Percentiles rank a stretch among this genome's conserved stretches.
Evolutionary conservation across 2,329 filamentous ascomycete species (phyloP).

Genomic region (Fusarium tricinctum): DNA sequence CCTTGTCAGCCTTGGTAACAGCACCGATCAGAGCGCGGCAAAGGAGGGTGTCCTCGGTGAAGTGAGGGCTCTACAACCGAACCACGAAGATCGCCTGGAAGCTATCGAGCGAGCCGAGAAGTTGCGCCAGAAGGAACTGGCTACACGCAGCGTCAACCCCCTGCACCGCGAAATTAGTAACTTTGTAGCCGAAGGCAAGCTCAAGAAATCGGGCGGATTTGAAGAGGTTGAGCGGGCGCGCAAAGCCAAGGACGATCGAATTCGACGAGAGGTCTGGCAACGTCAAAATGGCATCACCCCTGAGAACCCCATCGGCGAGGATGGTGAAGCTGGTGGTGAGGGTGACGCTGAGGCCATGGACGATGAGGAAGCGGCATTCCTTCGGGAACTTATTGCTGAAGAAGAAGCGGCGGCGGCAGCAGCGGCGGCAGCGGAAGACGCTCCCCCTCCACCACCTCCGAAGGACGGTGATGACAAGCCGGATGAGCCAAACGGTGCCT

Average conservation of each 20-base stretch:
- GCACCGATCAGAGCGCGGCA: conserved; percentile 79
- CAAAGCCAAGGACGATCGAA: conserved; percentile 87
- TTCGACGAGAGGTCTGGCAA: conserved; percentile 83
- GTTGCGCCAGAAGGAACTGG: conserved; percentile 88
- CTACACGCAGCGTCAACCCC: conserved; percentile 78
- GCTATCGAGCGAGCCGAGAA: conserved; percentile 98
- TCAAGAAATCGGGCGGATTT: conserved; percentile 96
- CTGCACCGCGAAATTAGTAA: conserved; percentile 86
- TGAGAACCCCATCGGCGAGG: conserved; percentile 60
- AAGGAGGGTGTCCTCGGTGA: conserved; percentile 94
- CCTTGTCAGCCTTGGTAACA: conserved; percentile 66
- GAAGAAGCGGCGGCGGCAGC: conserved; percentile 9
- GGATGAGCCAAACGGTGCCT: conserved; percentile 42
- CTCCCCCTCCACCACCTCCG: conserved; percentile 27
- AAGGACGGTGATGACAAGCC: conserved; percentile 42
- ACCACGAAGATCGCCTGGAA: conserved; percentile 92
- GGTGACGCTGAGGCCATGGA: conserved; percentile 37
- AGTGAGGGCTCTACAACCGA: conserved; percentile 91
- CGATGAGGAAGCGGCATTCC: conserved; percentile 29
- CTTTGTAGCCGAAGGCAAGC: conserved; percentile 90
- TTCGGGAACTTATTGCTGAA: conserved; percentile 27
- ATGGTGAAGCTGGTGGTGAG: conserved; percentile 45
- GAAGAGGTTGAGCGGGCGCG: conserved; percentile 92
- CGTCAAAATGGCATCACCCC: conserved; percentile 70
- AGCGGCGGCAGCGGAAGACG: conserved; percentile 9